phyloP scores from a whole-genome alignment of 2,329 filamentous ascomycete genomes.

The Oidium heveae region DNA sequence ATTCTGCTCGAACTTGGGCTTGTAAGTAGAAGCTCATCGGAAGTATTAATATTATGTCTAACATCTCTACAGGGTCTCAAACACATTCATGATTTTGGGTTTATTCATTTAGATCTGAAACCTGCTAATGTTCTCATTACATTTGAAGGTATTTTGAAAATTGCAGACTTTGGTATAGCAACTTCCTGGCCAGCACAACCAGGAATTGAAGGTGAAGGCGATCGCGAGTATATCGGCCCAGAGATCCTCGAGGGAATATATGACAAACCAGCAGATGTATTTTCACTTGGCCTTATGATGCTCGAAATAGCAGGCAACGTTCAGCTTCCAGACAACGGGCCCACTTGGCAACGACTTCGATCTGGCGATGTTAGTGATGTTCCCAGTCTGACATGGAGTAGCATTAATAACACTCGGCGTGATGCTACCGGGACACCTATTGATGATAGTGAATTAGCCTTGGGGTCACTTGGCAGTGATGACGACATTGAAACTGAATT shows the following conservation, averaged over 20 bases:
- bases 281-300: slow-evolving; percentile 81
- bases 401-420: slow-evolving; percentile 40
- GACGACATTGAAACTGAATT: slow-evolving; percentile 17
- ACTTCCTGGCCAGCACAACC: slow-evolving; percentile 50
- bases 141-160: slow-evolving; percentile 60
- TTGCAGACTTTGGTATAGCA: slow-evolving; percentile 69
- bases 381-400: slow-evolving; percentile 65
- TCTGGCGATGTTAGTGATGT: slow-evolving; percentile 76
- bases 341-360: slow-evolving; percentile 71
- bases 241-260: slow-evolving; percentile 72
- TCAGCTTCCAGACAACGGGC: slow-evolving; percentile 75
- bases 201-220: slow-evolving; percentile 71
- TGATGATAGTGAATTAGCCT: slow-evolving; percentile 12
- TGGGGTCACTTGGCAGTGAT: slow-evolving; percentile 16
- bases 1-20: slow-evolving; percentile 66
- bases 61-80: slow-evolving; percentile 42
- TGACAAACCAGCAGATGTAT: slow-evolving; percentile 81
- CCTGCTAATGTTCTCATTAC: slow-evolving; percentile 65
- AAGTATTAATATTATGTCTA: slow-evolving; percentile 3
- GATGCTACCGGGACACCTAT: slow-evolving; percentile 51
- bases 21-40: slow-evolving; percentile 26
- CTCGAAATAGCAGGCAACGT: slow-evolving; percentile 89
- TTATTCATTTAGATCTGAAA: slow-evolving; percentile 68
- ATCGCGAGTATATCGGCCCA: slow-evolving; percentile 86
- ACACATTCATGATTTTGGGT: slow-evolving; percentile 70